Evolutionary conservation across 768 basidiomycete genomes (phyloP), one percentile per base, ranked within the genome.

Genomic region (Auriculariales sp.): DNA sequence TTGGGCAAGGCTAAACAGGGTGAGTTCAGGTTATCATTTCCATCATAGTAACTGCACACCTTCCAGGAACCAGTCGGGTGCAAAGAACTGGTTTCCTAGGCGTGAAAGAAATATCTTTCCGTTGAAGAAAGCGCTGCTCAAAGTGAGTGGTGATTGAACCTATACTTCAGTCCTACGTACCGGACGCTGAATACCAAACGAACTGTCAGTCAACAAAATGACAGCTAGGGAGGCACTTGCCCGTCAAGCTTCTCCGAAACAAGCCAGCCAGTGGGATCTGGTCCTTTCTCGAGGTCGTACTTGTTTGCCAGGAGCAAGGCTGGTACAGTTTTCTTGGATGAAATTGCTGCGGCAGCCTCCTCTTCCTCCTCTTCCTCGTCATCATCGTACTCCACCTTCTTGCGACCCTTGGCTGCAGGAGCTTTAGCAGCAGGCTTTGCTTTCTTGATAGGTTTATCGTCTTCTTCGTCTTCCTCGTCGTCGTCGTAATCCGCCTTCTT

Each of bases 191-290:
- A n/a, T n/a, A n/a, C n/a, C n/a, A n/a, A n/a, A n/a, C n/a, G n/a
- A n/a, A n/a, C n/a, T n/a, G n/a, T n/a, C n/a, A n/a, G n/a, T n/a
- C n/a, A n/a, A n/a, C n/a, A n/a, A n/a, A n/a, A n/a, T n/a, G n/a
- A n/a, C n/a, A n/a, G n/a, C n/a, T n/a, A n/a, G n/a, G n/a, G n/a
- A n/a, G n/a, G n/a, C n/a, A n/a, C n/a, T n/a, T n/a, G n/a, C n/a
- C 77, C 77, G 59, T 79, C 77, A 46, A 79, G 56, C 57, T 79
- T 78, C 55, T 79, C 77, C 2, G 74, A 76, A 28, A 77, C 70
- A 74, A 74, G 77, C 74, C 75, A 79, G 1, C 75, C 75, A 14
- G 69, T 68, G 1, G 75, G 75, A 56, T 79, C 77, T 17, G 64
- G 63, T 0, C 75, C 75, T 24, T 55, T 72, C 12, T 74, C 73